Evolutionary conservation across 2,329 filamentous ascomycete species (phyloP).

Genomic region (Aphanocladium album): DNA sequence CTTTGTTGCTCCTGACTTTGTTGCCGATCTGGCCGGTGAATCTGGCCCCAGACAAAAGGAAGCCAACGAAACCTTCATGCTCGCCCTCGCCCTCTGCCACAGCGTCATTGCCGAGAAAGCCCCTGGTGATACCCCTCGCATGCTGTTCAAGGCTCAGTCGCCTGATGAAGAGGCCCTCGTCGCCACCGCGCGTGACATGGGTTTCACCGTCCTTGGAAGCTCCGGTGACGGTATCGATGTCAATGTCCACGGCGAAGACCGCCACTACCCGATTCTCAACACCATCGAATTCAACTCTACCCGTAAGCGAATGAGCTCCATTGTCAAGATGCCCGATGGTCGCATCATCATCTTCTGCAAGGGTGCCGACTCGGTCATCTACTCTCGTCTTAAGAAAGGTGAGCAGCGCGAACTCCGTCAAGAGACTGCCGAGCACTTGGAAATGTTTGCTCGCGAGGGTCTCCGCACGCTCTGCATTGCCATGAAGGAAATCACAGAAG

Average conservation of each 20-base stretch:
- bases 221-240: slow-evolving; percentile 76
- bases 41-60: slow-evolving; percentile 70
- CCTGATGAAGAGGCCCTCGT: slow-evolving; percentile 95
- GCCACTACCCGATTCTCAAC: slow-evolving; percentile 82
- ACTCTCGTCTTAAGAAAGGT: slow-evolving; percentile 78
- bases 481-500: slow-evolving; percentile 70
- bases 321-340: slow-evolving; percentile 88
- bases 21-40: slow-evolving; percentile 73
- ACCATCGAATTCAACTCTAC: slow-evolving; percentile 97
- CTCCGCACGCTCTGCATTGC: slow-evolving; percentile 93
- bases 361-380: slow-evolving; percentile 95
- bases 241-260: slow-evolving; percentile 82
- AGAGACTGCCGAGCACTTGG: slow-evolving; percentile 85
- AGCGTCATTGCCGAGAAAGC: slow-evolving; percentile 88
- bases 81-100: slow-evolving; percentile 91
- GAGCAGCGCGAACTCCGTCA: slow-evolving; percentile 80
- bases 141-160: slow-evolving; percentile 95
- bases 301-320: slow-evolving; percentile 95
- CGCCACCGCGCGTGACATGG: slow-evolving; percentile 88
- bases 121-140: slow-evolving; percentile 83
- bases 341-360: slow-evolving; percentile 93
- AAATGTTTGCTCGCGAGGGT: slow-evolving; percentile 95
- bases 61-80: slow-evolving; percentile 87
- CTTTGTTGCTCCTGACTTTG: slow-evolving; percentile 86
- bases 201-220: slow-evolving; percentile 84